Base-by-base conservation (phyloP, 1,139 yeast genomes). In the Insectozyma bohioensis region DNA sequence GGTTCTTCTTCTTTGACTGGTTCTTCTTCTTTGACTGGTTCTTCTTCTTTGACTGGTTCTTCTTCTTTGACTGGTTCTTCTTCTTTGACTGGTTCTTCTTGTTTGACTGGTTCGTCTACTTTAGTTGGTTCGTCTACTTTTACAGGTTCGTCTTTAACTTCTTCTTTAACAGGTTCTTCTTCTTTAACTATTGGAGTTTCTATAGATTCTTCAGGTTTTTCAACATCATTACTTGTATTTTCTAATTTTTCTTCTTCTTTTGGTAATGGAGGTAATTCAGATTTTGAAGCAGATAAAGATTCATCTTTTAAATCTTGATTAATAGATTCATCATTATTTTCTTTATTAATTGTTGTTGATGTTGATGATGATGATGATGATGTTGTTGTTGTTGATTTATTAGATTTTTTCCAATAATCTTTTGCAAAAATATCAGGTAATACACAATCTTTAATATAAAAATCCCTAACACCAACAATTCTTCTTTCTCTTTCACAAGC, bases 401-500 rank as follows among this genome's bases (percentile, higher is more conserved):
- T 14, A 30, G 26, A 20, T 32, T 24, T 19, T 28, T 47, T 42
- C 75, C 75, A 69, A 48, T 63, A 69, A 44, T 69, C 61, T 49
- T 58, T 63, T 7, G 72, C 67, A 35, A 67, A 56, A 11, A 69
- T 63, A 41, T 68, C 75, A 3, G 75, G 75, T 43, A 69, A 66
- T 4, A 64, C 71, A 47, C 75, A 68, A 39, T 68, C 75, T 42
- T 66, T 69, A 20, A 84, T 66, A 48, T 85, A 85, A 48, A 83
- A 85, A 43, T 87, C 88, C 48, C 95, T 74, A 10, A 94, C 99
- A 18, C 97, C 96, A 26, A 90, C 95, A 40, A 92, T 79, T 50
- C 97, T 67, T 47, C 95, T 76, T 51, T 90, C 97, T 30, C 75
- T 61, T 50, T 87, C 95, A 64, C 98, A 92, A 0, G 97, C 97